A percentile compares a stretch with the other conserved stretches of the same genome.
phyloP scores from a whole-genome alignment of 805 yeast genomes.

The Ogataea thermomethanolica region DNA sequence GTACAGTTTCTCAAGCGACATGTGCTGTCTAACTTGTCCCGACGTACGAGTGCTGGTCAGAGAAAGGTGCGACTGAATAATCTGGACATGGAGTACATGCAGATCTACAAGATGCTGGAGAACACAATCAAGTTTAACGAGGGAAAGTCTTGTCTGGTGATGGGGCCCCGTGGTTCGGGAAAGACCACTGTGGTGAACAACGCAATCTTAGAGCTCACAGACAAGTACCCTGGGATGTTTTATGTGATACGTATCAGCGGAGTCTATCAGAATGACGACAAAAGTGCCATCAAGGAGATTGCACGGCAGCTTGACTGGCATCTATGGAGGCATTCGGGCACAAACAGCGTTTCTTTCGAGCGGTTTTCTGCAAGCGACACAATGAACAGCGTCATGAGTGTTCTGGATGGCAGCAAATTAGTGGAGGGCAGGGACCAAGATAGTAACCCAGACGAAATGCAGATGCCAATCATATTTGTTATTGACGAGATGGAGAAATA shows the following conservation, averaged over 20 bases:
- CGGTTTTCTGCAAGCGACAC: slow-evolving; percentile 44
- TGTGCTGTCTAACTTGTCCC: slow-evolving; percentile 19
- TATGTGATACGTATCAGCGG: slow-evolving; percentile 69
- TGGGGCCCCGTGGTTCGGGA: slow-evolving; percentile 81
- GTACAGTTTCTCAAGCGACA: not conserved
- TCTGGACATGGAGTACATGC: slow-evolving; percentile 40
- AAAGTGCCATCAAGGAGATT: slow-evolving; percentile 75
- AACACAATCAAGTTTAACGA: slow-evolving; percentile 65
- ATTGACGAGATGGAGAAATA: slow-evolving; percentile 85
- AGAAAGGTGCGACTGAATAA: slow-evolving; percentile 28
- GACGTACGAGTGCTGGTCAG: slow-evolving; percentile 17
- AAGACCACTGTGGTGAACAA: slow-evolving; percentile 62
- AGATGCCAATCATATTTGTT: slow-evolving; percentile 64
- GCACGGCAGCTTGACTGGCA: slow-evolving; percentile 72
- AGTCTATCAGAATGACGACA: slow-evolving; percentile 67
- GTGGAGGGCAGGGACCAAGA: slow-evolving; percentile 11
- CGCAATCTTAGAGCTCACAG: slow-evolving; percentile 46
- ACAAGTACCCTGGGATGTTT: slow-evolving; percentile 47
- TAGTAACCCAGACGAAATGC: slow-evolving; percentile 20
- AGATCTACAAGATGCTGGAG: slow-evolving; percentile 55
- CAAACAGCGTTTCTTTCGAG: slow-evolving; percentile 12
- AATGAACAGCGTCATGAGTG: slow-evolving; percentile 52
- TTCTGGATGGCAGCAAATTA: slow-evolving; percentile 41
- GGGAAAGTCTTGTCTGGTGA: slow-evolving; percentile 74
- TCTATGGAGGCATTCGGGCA: slow-evolving; percentile 15